phyloP scores from a whole-genome alignment of 345 rosid genomes.

The Salix arbutifolia region DNA sequence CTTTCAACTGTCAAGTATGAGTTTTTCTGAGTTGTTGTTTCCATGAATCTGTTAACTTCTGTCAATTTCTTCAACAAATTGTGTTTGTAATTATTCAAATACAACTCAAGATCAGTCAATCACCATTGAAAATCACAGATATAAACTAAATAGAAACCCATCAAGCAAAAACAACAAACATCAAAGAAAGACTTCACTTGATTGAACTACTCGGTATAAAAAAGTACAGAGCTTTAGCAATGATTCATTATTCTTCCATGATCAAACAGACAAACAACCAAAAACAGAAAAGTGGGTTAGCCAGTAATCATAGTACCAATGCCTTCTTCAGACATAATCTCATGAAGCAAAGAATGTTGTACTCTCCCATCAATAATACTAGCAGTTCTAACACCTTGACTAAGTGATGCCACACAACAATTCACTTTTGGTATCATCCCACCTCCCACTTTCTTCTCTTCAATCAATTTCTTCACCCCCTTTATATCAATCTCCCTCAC shows the following conservation, averaged over 20 bases:
- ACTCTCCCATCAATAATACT: constrained; percentile 89
- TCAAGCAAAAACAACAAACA: background rate
- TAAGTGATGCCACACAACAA: constrained; percentile 76
- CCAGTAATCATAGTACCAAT: constrained; percentile 96
- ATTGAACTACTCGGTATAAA: background rate
- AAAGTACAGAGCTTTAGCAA: background rate
- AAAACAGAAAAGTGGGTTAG: constrained; percentile 11
- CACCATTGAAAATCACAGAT: background rate
- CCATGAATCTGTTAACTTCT: too few species aligned
- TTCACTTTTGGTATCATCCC: constrained; percentile 95
- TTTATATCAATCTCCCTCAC: constrained; percentile 82
- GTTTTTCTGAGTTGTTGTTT: too few species aligned
- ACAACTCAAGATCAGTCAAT: background rate
- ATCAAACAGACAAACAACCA: background rate
- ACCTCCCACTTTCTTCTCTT: constrained; percentile 67
- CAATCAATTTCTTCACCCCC: constrained; percentile 78
- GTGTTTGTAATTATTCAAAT: background rate
- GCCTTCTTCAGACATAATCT: constrained; percentile 88
- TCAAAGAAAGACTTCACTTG: background rate
- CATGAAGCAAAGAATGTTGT: constrained; percentile 75
- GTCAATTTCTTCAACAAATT: too few species aligned
- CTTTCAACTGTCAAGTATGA: constrained; percentile 14
- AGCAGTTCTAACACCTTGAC: constrained; percentile 86
- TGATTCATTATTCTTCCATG: background rate
- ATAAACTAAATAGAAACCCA: background rate